Percentiles rank a stretch among this genome's conserved stretches.
phyloP scores from a whole-genome alignment of 2,329 filamentous ascomycete species.

The Monosporascus sp. region DNA sequence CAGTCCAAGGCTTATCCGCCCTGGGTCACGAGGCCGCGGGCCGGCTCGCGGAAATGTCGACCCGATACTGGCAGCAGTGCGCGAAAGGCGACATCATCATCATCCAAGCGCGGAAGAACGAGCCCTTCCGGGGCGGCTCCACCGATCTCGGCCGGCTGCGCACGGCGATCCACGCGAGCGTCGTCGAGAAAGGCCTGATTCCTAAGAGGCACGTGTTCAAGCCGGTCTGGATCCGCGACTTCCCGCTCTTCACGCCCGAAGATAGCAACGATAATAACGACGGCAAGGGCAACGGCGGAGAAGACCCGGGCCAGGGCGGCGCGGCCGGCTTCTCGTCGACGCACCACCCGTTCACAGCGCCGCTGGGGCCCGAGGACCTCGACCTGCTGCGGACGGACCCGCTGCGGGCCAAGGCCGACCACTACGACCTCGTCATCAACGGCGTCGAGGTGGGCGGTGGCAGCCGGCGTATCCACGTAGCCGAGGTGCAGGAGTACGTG shows the following conservation, averaged over 20 bases:
- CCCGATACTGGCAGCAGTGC: conserved; percentile 27
- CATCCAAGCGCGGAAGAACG: conserved; percentile 69
- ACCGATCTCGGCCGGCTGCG: conserved; percentile 68
- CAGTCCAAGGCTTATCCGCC: conserved; percentile 65
- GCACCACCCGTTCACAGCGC: conserved; percentile 94
- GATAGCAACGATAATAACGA: conserved; percentile 45
- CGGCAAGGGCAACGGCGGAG: conserved; percentile 35
- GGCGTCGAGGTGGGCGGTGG: conserved; percentile 92
- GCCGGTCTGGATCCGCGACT: conserved; percentile 83
- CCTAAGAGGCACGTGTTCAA: conserved; percentile 44
- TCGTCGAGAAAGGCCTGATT: conserved; percentile 58
- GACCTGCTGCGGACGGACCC: conserved; percentile 69
- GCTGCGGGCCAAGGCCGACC: conserved; percentile 68
- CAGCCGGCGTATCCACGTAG: conserved; percentile 84
- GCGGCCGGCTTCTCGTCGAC: conserved; percentile 75
- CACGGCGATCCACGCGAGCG: conserved; percentile 61
- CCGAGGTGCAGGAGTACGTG: conserved; percentile 76
- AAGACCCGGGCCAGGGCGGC: conserved; percentile 74
- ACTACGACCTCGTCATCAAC: conserved; percentile 95
- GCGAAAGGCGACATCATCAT: conserved; percentile 74
- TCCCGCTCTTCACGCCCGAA: conserved; percentile 83
- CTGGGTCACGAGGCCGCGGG: conserved; percentile 24
- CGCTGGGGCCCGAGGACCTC: conserved; percentile 65
- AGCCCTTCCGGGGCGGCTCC: conserved; percentile 62
- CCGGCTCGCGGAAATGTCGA: conserved; percentile 15